Percentiles rank a stretch among this genome's conserved stretches.
Evolutionary conservation across 768 basidiomycete species (phyloP).

Genomic region (Ephemerocybe angulata): DNA sequence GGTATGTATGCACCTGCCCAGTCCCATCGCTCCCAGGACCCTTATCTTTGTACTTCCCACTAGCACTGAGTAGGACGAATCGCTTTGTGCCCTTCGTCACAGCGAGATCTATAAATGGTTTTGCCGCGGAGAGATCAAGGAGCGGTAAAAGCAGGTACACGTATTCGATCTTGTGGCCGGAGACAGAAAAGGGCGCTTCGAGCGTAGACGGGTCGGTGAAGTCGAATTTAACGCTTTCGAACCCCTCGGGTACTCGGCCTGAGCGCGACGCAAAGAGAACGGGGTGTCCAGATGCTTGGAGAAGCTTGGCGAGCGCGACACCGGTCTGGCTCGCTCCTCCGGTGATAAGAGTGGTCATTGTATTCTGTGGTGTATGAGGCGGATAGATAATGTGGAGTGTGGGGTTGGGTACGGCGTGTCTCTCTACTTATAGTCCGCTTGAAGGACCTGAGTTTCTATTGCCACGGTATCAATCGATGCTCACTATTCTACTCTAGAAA

Average conservation of each 20-base stretch:
- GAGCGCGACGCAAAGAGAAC: constrained; percentile 22
- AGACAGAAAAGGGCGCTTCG: constrained; percentile 2
- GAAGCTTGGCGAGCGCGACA: constrained; percentile 16
- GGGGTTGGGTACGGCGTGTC: neutral
- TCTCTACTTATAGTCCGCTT: too few relatives aligned
- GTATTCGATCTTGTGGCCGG: constrained; percentile 19
- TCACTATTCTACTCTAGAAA: too few relatives aligned
- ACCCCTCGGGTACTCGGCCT: constrained; percentile 14
- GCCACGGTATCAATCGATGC: too few relatives aligned
- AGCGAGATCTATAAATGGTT: constrained; percentile 27
- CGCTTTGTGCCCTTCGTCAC: constrained; percentile 23
- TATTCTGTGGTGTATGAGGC: neutral
- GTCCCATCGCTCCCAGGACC: neutral
- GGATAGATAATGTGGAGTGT: neutral
- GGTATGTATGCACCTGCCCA: constrained; percentile 33
- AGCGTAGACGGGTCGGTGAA: constrained; percentile 30
- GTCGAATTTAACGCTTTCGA: constrained; percentile 26
- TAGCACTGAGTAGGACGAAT: constrained; percentile 24
- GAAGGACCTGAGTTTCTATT: too few relatives aligned
- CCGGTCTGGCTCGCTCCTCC: constrained; percentile 26
- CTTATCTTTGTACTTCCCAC: neutral
- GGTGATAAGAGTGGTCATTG: constrained; percentile 12
- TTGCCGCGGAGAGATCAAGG: constrained; percentile 14
- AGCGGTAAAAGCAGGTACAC: constrained; percentile 29
- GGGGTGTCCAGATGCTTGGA: constrained; percentile 12